Conservation (phyloP, 306 rosid genomes). For the Spatholobus suberectus region DNA sequence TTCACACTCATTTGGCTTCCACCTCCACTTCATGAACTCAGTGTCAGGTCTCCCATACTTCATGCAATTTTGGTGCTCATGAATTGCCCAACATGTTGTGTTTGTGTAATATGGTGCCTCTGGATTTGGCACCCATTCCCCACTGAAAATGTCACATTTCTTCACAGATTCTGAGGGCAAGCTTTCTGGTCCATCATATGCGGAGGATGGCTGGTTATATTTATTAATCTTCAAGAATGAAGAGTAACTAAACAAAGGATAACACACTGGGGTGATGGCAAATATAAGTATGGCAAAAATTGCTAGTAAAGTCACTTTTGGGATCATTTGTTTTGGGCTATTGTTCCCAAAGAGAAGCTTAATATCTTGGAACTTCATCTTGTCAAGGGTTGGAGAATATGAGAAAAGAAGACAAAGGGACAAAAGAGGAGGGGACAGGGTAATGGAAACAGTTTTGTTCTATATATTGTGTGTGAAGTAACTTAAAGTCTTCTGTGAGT, state of each 20-base stretch:
- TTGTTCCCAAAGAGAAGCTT: slow-evolving; percentile 50
- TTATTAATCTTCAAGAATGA: slow-evolving; percentile 32
- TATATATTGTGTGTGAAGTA: background rate
- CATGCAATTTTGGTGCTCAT: slow-evolving; percentile 84
- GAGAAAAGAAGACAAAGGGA: background rate
- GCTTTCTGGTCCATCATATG: slow-evolving; percentile 1
- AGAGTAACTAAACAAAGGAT: slow-evolving; percentile 47
- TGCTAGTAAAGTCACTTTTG: slow-evolving; percentile 51
- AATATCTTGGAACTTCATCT: slow-evolving; percentile 61
- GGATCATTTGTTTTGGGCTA: slow-evolving; percentile 44
- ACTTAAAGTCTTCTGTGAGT: background rate
- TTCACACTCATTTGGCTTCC: slow-evolving; percentile 85
- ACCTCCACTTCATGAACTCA: slow-evolving; percentile 84
- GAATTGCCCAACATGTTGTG: slow-evolving; percentile 78
- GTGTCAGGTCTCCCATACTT: slow-evolving; percentile 86
- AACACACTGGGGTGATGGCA: slow-evolving; percentile 54
- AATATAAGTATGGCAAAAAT: slow-evolving; percentile 48
- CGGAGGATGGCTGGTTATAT: background rate
- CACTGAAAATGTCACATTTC: slow-evolving; percentile 72
- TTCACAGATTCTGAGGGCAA: slow-evolving; percentile 36
- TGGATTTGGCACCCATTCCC: slow-evolving; percentile 84
- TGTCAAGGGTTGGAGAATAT: background rate
- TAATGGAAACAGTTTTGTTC: background rate
- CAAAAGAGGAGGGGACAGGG: background rate
- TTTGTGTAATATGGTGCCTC: slow-evolving; percentile 80